Evolutionary conservation across 164 flowering plant genomes (phyloP).

Genomic region (Macadamia integrifolia): DNA sequence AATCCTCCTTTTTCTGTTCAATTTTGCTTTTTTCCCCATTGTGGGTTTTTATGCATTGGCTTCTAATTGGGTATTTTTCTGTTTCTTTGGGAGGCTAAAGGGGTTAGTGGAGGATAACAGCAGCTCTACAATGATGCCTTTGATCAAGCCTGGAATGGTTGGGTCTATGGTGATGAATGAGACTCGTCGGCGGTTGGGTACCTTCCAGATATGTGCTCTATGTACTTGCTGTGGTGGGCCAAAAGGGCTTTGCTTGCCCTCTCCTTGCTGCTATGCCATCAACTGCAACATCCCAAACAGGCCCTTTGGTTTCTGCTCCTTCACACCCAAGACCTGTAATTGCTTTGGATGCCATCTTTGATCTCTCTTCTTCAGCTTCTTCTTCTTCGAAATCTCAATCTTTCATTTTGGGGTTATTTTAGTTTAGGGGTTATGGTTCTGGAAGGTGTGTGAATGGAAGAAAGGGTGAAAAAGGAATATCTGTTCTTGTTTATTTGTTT

Average conservation of each 20-base stretch:
- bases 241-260: conserved; percentile 59
- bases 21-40: no score
- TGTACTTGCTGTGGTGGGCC: conserved; percentile 95
- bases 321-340: conserved; percentile 88
- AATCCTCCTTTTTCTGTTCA: no score
- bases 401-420: background rate
- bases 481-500: conserved; percentile 34
- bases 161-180: conserved; percentile 50
- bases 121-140: conserved; percentile 42
- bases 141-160: conserved; percentile 28
- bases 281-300: conserved; percentile 94
- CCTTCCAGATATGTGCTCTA: conserved; percentile 37
- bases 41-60: no score
- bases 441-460: conserved; percentile 27
- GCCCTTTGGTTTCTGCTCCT: conserved; percentile 89
- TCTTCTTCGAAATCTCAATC: conserved; percentile 2
- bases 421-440: conserved; percentile 20
- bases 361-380: background rate
- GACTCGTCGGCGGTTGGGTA: conserved; percentile 44
- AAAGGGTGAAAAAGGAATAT: conserved; percentile 34
- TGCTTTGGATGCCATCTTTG: conserved; percentile 87
- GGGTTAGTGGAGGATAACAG: no score
- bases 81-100: no score
- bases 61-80: no score
- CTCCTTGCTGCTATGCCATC: conserved; percentile 94